Evolutionary conservation across 2,329 filamentous ascomycete species (phyloP), one percentile per base, ranked within the genome.

Genomic region (Colletotrichum orbiculare): DNA sequence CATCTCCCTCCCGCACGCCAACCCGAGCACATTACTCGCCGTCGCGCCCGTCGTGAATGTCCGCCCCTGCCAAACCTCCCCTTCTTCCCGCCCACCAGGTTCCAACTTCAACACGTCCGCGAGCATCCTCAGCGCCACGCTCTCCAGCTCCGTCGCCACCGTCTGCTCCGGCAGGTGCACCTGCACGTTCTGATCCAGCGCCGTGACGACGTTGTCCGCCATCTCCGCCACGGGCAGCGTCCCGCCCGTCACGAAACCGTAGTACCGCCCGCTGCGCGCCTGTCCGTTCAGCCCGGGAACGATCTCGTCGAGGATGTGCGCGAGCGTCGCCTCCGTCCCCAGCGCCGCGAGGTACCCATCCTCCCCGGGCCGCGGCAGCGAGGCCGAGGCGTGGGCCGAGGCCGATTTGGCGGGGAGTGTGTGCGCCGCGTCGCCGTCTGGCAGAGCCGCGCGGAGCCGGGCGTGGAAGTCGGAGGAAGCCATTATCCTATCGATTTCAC

Each of bases 161-260:
- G 89, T 91, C 75, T 97, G 91, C 17, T 82, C 80, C 0, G 93
- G 90, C 1, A 97, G 81, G 75, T 97, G 94, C 1, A 97, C 92
- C 63, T 90, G 86, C 5, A 94, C 89, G 75, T 94, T 97, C 74
- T 97, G 93, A 74, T 97, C 94, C 66, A 90, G 86, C 8, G 87
- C 85, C 6, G 89, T 89, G 66, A 95, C 93, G n/a, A 97, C 78
- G 68, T 93, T 91, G 75, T 97, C 95, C 2, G 93, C 94, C 58
- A 92, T 86, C 70, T 91, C 85, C 38, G 94, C 94, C 33, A 93
- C 88, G 6, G 93, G 92, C 0, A 94, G 91, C 8, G 85, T 83
- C 12, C 93, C 91, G 48, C 95, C 95, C 0, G 90, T 97, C 6
- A 97, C 91, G 75, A 97, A 97, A 64, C 93, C 94, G 75, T 93